Evolutionary conservation across 208 protist genomes (phyloP).

Genomic region (Wallacemonas rigidus): DNA sequence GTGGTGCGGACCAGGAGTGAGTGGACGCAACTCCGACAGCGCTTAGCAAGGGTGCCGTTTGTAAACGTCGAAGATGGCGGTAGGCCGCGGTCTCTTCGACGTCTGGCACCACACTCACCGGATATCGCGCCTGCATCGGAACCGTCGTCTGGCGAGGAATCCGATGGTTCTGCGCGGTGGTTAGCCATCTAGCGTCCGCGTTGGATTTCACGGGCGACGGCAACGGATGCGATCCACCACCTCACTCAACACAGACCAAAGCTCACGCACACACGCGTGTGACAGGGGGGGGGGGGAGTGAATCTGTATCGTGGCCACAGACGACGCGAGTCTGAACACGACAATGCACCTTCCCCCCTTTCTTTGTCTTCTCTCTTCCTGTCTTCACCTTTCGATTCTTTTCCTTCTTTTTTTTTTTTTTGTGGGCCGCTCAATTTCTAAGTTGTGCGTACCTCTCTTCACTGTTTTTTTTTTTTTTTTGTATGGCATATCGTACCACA

Average conservation of each 20-base stretch:
- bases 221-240: too few species aligned
- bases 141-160: not conserved
- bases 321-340: not conserved
- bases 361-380: not conserved
- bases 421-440: too few species aligned
- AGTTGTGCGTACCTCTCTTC: too few species aligned
- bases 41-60: conserved; percentile 31
- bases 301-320: too few species aligned
- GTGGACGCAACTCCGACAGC: conserved; percentile 39
- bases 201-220: too few species aligned
- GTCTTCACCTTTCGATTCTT: not conserved
- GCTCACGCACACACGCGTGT: too few species aligned
- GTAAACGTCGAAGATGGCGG: conserved; percentile 30
- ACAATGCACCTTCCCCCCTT: not conserved
- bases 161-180: not conserved
- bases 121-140: not conserved
- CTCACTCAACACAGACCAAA: too few species aligned
- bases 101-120: not conserved
- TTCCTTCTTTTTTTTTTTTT: not conserved
- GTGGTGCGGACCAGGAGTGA: conserved; percentile 33
- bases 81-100: not conserved
- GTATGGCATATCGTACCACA: too few species aligned
- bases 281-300: too few species aligned
- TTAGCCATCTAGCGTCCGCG: not conserved
- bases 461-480: not conserved